These are phyloP conservation scores for Phytophthora tentaculata DNA, from an alignment of 352 stramenopile species.

Conservation along the genomic window DNA sequence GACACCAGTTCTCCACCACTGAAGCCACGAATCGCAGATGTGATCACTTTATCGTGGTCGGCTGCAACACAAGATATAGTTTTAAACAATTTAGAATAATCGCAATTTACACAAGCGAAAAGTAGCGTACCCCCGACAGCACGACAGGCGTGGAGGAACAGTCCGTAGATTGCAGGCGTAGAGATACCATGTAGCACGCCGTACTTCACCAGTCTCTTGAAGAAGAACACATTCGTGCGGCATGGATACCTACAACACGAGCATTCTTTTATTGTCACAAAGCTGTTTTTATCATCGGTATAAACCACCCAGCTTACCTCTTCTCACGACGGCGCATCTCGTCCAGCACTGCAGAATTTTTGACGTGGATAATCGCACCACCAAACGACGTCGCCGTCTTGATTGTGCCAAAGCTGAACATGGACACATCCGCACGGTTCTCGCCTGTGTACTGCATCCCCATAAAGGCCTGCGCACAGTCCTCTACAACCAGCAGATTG, in stretches of 20 bases:
- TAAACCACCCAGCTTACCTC: slow-evolving; percentile 32
- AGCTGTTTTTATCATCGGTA: neutral
- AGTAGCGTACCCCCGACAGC: slow-evolving; percentile 52
- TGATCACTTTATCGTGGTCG: slow-evolving; percentile 83
- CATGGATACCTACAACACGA: slow-evolving; percentile 48
- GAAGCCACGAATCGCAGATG: slow-evolving; percentile 83
- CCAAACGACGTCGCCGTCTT: slow-evolving; percentile 87
- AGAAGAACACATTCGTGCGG: slow-evolving; percentile 76
- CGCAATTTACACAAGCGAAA: no score
- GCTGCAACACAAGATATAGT: slow-evolving; percentile 17
- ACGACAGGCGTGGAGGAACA: slow-evolving; percentile 73
- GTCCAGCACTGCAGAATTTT: slow-evolving; percentile 54
- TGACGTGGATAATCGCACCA: slow-evolving; percentile 69
- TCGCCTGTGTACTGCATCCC: slow-evolving; percentile 74
- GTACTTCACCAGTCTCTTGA: slow-evolving; percentile 83
- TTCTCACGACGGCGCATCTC: slow-evolving; percentile 76
- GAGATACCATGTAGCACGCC: slow-evolving; percentile 70
- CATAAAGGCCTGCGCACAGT: slow-evolving; percentile 82
- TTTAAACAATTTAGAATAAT: no score
- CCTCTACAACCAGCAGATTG: slow-evolving; percentile 73
- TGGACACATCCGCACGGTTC: slow-evolving; percentile 65
- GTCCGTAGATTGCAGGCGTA: slow-evolving; percentile 71
- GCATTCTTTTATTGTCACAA: slow-evolving; percentile 1
- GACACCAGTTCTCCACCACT: slow-evolving; percentile 78
- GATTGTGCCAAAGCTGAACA: slow-evolving; percentile 91